phyloP scores from a whole-genome alignment of 768 basidiomycete species.

The Tylopilus felleus region DNA sequence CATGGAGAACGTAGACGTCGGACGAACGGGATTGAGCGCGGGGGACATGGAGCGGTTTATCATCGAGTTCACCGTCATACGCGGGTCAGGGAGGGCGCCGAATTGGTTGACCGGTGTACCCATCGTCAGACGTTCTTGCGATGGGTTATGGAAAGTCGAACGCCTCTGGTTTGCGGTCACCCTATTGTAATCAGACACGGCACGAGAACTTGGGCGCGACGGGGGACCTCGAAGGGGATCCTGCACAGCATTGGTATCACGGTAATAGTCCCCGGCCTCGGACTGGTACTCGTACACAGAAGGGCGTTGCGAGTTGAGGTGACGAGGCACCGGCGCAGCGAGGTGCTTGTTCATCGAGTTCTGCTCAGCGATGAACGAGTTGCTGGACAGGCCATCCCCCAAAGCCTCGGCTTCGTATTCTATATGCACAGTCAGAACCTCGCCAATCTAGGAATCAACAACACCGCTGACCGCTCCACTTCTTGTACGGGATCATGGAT shows the following conservation, averaged over 20 bases:
- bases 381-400: slow-evolving; percentile 50
- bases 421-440: slow-evolving; percentile 25
- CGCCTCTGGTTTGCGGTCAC: slow-evolving; percentile 25
- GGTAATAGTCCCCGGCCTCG: slow-evolving; percentile 55
- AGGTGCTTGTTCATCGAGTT: slow-evolving; percentile 22
- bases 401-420: slow-evolving; percentile 66
- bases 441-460: neutral
- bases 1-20: slow-evolving; percentile 59
- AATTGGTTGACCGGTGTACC: slow-evolving; percentile 36
- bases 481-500: slow-evolving; percentile 72
- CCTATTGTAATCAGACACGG: slow-evolving; percentile 30
- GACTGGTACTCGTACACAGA: slow-evolving; percentile 42
- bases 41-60: slow-evolving; percentile 36
- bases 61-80: slow-evolving; percentile 41
- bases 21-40: slow-evolving; percentile 33
- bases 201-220: slow-evolving; percentile 33
- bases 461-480: slow-evolving; percentile 56
- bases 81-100: slow-evolving; percentile 37
- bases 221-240: slow-evolving; percentile 28
- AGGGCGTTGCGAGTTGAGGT: slow-evolving; percentile 38
- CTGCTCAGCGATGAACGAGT: slow-evolving; percentile 35
- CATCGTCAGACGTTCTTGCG: slow-evolving; percentile 39
- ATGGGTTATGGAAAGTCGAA: slow-evolving; percentile 25
- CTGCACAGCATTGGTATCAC: slow-evolving; percentile 47
- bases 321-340: slow-evolving; percentile 38